A percentile compares a stretch with the other conserved stretches of the same genome.
Conservation (phyloP, 2,329 filamentous ascomycete genomes). For the Ascomycota sp. region DNA sequence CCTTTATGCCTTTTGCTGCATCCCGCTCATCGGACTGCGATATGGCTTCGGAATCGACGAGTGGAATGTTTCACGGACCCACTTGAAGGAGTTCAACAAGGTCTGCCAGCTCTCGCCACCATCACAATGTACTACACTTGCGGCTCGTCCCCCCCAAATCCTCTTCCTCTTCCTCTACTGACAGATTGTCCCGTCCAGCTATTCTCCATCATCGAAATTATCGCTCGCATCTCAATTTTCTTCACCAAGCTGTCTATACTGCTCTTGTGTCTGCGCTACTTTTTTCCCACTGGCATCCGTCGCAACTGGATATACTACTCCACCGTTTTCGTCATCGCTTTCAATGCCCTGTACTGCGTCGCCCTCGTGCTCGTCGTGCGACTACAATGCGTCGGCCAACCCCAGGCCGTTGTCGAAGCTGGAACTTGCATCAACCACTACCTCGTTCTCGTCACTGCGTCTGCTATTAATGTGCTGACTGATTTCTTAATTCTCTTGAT, state of each 20-base stretch:
- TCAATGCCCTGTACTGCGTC: constrained; percentile 1
- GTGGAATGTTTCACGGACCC: not conserved
- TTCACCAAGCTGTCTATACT: constrained; percentile 1
- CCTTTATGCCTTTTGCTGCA: not conserved
- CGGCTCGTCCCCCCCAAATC: too few species aligned
- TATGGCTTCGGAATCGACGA: not conserved
- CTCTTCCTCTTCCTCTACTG: too few species aligned
- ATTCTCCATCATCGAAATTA: not conserved
- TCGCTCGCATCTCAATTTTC: constrained; percentile 1
- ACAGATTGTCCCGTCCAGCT: too few species aligned
- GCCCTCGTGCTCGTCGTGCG: not conserved
- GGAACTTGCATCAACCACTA: not conserved
- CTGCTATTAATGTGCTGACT: not conserved
- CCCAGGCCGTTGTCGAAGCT: not conserved
- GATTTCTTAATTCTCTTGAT: not conserved
- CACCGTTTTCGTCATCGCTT: not conserved
- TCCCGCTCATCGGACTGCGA: not conserved
- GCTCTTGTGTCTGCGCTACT: not conserved
- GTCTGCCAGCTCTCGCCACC: too few species aligned
- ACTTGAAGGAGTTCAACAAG: not conserved
- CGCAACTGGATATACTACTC: not conserved
- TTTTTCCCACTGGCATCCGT: not conserved
- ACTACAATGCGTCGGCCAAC: not conserved
- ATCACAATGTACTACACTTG: too few species aligned
- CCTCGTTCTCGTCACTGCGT: not conserved